Conservation (phyloP, 371 early-diverging fungal genomes). For the Haplosporangium sp. region DNA sequence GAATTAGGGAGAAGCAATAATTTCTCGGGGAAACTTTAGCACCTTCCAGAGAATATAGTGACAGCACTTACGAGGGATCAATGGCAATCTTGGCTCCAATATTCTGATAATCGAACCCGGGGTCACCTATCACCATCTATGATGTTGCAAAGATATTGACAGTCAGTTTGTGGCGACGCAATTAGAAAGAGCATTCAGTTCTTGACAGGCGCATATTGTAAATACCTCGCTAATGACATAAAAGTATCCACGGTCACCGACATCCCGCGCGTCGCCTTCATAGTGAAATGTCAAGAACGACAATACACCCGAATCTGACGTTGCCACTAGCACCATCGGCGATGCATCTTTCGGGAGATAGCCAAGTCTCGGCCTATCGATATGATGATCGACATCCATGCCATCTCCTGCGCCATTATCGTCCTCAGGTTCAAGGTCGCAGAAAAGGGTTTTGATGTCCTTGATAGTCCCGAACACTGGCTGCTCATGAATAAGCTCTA, state of each 20-base stretch:
- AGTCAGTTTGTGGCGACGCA: neutral
- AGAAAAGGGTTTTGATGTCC: constrained; percentile 30
- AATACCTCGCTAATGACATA: constrained; percentile 34
- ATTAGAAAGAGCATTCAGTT: neutral
- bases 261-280: neutral
- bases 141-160: neutral
- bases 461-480: constrained; percentile 49
- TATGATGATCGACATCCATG: neutral
- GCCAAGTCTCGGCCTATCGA: constrained; percentile 16
- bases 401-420: neutral
- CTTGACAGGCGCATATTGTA: neutral
- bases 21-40: neutral
- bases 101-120: constrained; percentile 23
- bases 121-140: constrained; percentile 33
- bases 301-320: constrained; percentile 41
- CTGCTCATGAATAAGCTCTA: constrained; percentile 33
- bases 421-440: constrained; percentile 24
- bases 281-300: constrained; percentile 43
- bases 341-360: constrained; percentile 27
- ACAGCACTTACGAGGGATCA: constrained; percentile 32
- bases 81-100: constrained; percentile 35
- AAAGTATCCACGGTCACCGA: constrained; percentile 13
- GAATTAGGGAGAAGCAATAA: neutral
- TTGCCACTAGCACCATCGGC: constrained; percentile 19
- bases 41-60: too few species aligned